Percentiles rank a stretch among this genome's conserved stretches.
Evolutionary conservation across 208 protist genomes (phyloP).

Genomic region (Wallacemonas sp.): DNA sequence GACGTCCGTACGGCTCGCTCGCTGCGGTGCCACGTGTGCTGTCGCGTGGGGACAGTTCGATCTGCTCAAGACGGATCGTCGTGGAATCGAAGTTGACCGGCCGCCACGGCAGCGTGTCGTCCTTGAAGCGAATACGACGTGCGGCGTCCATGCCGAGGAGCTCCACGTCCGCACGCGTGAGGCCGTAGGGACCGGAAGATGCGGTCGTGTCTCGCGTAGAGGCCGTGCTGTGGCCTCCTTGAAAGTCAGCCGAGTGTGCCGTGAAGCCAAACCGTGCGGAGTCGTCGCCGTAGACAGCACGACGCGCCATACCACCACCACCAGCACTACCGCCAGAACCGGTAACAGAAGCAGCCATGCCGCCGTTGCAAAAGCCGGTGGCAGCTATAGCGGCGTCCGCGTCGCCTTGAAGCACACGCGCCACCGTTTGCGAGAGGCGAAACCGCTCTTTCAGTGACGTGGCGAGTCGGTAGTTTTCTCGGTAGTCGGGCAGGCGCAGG

Average conservation of each 20-base stretch:
- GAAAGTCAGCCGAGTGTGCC: no score
- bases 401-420: conserved; percentile 7
- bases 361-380: no score
- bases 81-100: conserved; percentile 43
- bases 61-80: conserved; percentile 41
- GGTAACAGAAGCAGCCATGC: no score
- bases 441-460: conserved; percentile 18
- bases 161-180: conserved; percentile 27
- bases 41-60: conserved; percentile 16
- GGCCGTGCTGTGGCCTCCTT: no score
- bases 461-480: conserved; percentile 17
- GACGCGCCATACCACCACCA: no score
- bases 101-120: conserved; percentile 71
- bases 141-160: conserved; percentile 42
- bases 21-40: neutral
- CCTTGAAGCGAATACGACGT: conserved; percentile 39
- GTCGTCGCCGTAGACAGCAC: no score
- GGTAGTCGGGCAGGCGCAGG: conserved; percentile 28
- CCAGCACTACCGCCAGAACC: neutral
- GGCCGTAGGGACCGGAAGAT: no score
- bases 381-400: neutral
- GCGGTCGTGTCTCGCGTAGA: no score
- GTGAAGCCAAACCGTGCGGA: no score
- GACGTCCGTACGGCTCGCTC: neutral
- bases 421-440: conserved; percentile 3